A percentile compares a stretch with the other conserved stretches of the same genome.
Evolutionary conservation across 768 basidiomycete species (phyloP).

Genomic region (Tephrocybe sp.): DNA sequence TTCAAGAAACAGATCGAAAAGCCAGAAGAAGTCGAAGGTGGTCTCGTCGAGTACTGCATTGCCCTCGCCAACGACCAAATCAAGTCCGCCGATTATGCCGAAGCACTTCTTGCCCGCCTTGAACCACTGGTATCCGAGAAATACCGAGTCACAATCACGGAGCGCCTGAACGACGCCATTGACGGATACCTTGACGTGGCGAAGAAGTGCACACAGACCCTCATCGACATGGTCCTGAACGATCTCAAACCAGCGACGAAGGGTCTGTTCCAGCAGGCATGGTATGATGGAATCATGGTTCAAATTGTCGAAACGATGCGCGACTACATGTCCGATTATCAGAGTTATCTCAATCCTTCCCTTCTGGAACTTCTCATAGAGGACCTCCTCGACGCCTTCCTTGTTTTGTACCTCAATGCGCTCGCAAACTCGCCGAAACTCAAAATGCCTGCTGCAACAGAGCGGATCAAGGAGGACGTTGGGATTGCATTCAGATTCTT

Average conservation of each 20-base stretch:
- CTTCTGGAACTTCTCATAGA: slow-evolving; percentile 90
- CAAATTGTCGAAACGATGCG: slow-evolving; percentile 94
- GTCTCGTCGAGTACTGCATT: slow-evolving; percentile 93
- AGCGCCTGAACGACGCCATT: slow-evolving; percentile 91
- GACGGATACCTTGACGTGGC: slow-evolving; percentile 98
- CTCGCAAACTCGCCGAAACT: slow-evolving; percentile 83
- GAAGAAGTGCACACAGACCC: slow-evolving; percentile 92
- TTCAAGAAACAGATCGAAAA: slow-evolving; percentile 85
- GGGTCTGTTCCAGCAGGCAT: slow-evolving; percentile 73
- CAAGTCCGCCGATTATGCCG: slow-evolving; percentile 92
- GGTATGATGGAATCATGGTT: slow-evolving; percentile 88
- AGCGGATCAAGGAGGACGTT: slow-evolving; percentile 81
- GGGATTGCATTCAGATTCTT: slow-evolving; percentile 79
- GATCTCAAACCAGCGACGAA: slow-evolving; percentile 88
- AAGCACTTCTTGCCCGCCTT: slow-evolving; percentile 78
- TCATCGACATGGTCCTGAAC: slow-evolving; percentile 94
- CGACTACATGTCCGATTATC: slow-evolving; percentile 96
- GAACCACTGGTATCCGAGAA: slow-evolving; percentile 93
- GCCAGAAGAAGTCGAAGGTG: slow-evolving; percentile 82
- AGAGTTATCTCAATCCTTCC: slow-evolving; percentile 84
- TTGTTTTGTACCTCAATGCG: slow-evolving; percentile 87
- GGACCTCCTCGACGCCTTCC: slow-evolving; percentile 87
- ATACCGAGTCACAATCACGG: slow-evolving; percentile 79
- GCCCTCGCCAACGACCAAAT: slow-evolving; percentile 98
- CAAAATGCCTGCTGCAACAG: slow-evolving; percentile 80